Conservation (phyloP, 768 basidiomycete species). For the button mushroom (Agaricus bisporus) region DNA sequence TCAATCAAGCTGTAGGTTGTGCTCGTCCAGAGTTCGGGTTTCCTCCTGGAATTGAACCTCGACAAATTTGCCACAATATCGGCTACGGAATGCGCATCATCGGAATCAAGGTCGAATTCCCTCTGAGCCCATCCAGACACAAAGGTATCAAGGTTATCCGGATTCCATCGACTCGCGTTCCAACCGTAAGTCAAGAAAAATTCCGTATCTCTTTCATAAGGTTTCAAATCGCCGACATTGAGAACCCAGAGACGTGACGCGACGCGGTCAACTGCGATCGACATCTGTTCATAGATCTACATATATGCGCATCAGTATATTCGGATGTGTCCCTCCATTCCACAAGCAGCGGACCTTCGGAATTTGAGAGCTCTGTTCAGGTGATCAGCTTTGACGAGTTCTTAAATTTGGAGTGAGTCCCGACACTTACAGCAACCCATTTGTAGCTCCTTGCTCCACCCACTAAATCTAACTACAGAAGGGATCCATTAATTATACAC, state of each 20-base stretch:
- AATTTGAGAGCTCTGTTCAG: constrained; percentile 40
- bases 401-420: neutral
- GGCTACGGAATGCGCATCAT: constrained; percentile 36
- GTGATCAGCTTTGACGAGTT: neutral
- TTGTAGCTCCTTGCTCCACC: constrained; percentile 62
- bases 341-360: constrained; percentile 29
- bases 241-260: constrained; percentile 61
- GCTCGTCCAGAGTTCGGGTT: constrained; percentile 57
- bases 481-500: neutral
- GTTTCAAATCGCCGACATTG: constrained; percentile 72
- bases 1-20: constrained; percentile 58
- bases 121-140: constrained; percentile 54
- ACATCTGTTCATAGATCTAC: constrained; percentile 63
- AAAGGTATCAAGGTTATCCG: constrained; percentile 45
- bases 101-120: constrained; percentile 45
- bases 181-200: constrained; percentile 62
- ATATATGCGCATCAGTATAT: neutral
- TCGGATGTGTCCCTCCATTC: neutral
- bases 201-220: constrained; percentile 63
- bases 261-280: constrained; percentile 50
- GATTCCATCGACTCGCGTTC: constrained; percentile 49
- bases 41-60: constrained; percentile 51
- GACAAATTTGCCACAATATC: constrained; percentile 51
- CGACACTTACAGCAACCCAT: constrained; percentile 50
- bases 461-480: constrained; percentile 42